Percentiles rank a stretch among this genome's conserved stretches.
phyloP scores from a whole-genome alignment of 306 rosid species.

The Parietaria judaica region DNA sequence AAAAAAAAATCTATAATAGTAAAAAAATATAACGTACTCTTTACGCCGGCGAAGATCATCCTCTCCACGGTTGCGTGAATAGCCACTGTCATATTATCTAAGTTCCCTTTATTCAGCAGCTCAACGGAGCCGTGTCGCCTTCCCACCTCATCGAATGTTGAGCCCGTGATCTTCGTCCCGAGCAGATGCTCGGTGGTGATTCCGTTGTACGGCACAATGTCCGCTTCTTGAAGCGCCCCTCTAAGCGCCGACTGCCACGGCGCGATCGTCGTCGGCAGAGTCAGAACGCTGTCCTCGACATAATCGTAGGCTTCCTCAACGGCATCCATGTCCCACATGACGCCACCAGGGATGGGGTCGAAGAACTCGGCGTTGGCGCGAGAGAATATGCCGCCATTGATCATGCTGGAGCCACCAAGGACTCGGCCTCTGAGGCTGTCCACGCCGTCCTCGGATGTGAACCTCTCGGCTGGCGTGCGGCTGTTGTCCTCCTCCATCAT shows the following conservation, averaged over 20 bases:
- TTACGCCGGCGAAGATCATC: conserved; percentile 9
- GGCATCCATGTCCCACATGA: conserved; percentile 15
- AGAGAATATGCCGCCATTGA: conserved; percentile 14
- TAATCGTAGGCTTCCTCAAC: conserved; percentile 17
- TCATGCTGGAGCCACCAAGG: conserved; percentile 21
- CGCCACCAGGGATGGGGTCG: background rate
- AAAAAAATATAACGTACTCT: background rate
- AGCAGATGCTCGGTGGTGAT: conserved; percentile 2
- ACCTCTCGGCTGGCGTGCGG: conserved; percentile 10
- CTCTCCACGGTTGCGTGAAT: conserved; percentile 14
- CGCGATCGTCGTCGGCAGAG: background rate
- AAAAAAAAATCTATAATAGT: too few relatives aligned
- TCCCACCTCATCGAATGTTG: conserved; percentile 18
- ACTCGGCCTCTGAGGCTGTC: conserved; percentile 18
- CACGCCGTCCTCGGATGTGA: conserved; percentile 22
- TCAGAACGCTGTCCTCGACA: conserved; percentile 15
- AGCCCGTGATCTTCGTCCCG: conserved; percentile 11
- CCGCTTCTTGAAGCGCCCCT: conserved; percentile 16
- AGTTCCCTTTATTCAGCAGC: background rate
- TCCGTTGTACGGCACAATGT: conserved; percentile 17
- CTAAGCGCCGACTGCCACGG: conserved; percentile 3
- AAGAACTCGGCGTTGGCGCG: conserved; percentile 11
- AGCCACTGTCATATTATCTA: conserved; percentile 10
- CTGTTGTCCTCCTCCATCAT: conserved; percentile 12
- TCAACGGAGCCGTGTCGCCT: conserved; percentile 8